Evolutionary conservation across 2,329 filamentous ascomycete species (phyloP), one percentile per base, ranked within the genome.

Genomic region (Nemania sp.): DNA sequence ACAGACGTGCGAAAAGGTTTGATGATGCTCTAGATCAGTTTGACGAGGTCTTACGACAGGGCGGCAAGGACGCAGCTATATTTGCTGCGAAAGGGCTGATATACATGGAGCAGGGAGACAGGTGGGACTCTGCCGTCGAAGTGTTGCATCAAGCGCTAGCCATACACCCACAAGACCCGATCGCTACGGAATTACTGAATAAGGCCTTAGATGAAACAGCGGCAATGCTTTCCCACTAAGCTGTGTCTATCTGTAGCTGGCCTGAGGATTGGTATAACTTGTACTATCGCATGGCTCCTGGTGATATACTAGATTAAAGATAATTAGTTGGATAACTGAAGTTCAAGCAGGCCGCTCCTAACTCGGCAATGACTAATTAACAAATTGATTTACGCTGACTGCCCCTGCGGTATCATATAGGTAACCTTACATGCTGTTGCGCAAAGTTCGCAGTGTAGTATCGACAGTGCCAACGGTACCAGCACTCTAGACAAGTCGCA

Each of bases 81-180:
- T 94, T 96, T 67, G 83, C 84, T 43, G 87, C 91, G 9, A 93
- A 96, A 65, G 93, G 90, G 0, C 77, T 97, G 14, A 88, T 96
- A 11, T 79, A 93, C 49, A 80, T 97, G 62, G 91, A 96, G 65
- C 78, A 91, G 61, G 84, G 63, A 11, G 58, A 83, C 14, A 80
- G 83, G 45, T 82, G 84, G 0, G 88, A 88, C 64, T 88, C 95
- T 40, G 93, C 93, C 0, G 86, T 94, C 3, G 80, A 86, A 8
- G 85, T 90, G 2, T 76, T 97, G 22, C 94, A 97, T 63, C 90
- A 97, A 70, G 90, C 90, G 1, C 78, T 94, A 14, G 88, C 89
- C 0, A 84, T 93, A 19, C 81, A 83, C 28, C 88, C 90, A 0
- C 90, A 94, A 71, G 90, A 94, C 66, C 84, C 88, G 5, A 87